Conservation (phyloP, 2,329 filamentous ascomycete genomes). For the Botrytis porri region DNA sequence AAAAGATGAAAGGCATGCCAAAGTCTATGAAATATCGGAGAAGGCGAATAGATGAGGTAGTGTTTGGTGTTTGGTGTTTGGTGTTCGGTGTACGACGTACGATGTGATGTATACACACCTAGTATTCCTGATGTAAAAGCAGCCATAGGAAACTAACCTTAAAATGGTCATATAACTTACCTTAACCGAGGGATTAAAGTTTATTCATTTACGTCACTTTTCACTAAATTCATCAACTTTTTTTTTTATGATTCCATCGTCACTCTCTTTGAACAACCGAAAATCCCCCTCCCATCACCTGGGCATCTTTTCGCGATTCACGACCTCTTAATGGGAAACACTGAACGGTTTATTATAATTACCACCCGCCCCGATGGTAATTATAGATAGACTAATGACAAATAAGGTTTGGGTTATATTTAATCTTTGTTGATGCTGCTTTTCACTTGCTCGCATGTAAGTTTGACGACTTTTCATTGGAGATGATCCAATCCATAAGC, state of each 20-base stretch:
- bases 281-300: neutral
- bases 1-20: neutral
- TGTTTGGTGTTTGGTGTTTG: too few species aligned
- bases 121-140: neutral
- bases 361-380: neutral
- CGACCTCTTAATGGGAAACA: neutral
- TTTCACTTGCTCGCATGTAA: conserved; percentile 3
- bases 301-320: conserved; percentile 3
- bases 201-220: conserved; percentile 2
- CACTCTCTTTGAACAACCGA: neutral
- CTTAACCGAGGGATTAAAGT: conserved; percentile 5
- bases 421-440: neutral
- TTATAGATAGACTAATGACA: neutral
- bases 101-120: neutral
- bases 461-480: conserved; percentile 1
- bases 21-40: neutral
- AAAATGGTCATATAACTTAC: neutral
- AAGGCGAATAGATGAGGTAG: neutral
- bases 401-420: neutral
- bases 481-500: neutral
- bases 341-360: neutral
- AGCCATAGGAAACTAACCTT: neutral
- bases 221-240: neutral
- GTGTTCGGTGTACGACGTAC: neutral
- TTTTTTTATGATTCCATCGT: neutral